Conservation (phyloP, 2,329 filamentous ascomycete species). For the Ophiostoma sp. region DNA sequence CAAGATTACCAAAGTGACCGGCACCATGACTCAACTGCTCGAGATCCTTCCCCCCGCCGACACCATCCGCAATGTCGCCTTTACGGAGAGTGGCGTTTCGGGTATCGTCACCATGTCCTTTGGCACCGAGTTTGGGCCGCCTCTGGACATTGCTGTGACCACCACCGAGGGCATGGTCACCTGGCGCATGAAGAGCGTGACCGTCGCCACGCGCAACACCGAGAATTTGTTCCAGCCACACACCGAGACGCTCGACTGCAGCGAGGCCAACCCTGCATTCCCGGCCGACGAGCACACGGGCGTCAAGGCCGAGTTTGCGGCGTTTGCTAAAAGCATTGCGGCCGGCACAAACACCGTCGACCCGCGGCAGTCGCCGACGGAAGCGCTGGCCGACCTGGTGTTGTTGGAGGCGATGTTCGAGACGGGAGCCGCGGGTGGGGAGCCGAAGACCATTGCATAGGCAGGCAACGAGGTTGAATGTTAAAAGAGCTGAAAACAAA, state of each 20-base stretch:
- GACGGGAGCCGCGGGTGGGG: conserved; percentile 32
- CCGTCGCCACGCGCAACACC: conserved; percentile 24
- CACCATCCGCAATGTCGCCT: conserved; percentile 58
- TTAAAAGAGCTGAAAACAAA: no score
- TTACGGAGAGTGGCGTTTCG: conserved; percentile 33
- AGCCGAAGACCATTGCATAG: conserved; percentile 18
- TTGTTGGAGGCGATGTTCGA: conserved; percentile 37
- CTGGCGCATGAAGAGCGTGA: conserved; percentile 33
- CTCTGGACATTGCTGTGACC: conserved; percentile 33
- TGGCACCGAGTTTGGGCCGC: conserved; percentile 38
- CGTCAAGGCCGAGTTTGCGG: conserved; percentile 37
- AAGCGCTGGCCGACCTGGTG: conserved; percentile 37
- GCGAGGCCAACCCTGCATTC: conserved; percentile 28
- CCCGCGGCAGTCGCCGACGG: conserved; percentile 33
- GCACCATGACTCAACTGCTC: conserved; percentile 56
- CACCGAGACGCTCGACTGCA: conserved; percentile 26
- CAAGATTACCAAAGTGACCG: conserved; percentile 50
- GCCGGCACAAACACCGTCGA: conserved; percentile 30
- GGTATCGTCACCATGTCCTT: conserved; percentile 36
- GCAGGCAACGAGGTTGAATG: no score
- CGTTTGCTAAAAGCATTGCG: conserved; percentile 35
- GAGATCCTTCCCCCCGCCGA: conserved; percentile 65
- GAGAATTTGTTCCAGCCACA: background rate
- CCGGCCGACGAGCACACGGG: conserved; percentile 29
- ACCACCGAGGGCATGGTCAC: conserved; percentile 36